These are phyloP conservation scores for Pilasporangium apinafurcum DNA, from an alignment of 352 stramenopile species.

Conservation along the genomic window DNA sequence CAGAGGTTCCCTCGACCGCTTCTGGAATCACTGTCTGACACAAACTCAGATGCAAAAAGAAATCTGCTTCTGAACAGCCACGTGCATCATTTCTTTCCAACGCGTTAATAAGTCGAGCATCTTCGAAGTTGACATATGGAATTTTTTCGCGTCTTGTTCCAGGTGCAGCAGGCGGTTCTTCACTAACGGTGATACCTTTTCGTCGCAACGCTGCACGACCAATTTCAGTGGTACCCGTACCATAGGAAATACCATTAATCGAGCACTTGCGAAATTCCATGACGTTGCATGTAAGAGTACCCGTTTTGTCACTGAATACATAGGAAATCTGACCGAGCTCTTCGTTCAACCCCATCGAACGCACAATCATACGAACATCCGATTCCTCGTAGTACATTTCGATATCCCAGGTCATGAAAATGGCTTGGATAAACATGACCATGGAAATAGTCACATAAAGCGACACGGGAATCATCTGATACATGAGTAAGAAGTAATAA, in stretches of 20 bases:
- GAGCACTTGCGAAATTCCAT: slow-evolving; percentile 96
- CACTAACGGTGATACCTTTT: slow-evolving; percentile 50
- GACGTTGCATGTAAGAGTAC: slow-evolving; percentile 91
- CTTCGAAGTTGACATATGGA: slow-evolving; percentile 80
- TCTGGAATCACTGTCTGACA: slow-evolving; percentile 80
- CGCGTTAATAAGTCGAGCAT: slow-evolving; percentile 36
- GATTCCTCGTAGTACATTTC: slow-evolving; percentile 91
- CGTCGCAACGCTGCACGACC: slow-evolving; percentile 55
- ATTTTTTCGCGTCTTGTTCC: slow-evolving; percentile 21
- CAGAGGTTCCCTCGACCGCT: slow-evolving; percentile 28
- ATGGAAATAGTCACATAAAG: slow-evolving; percentile 97
- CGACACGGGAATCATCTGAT: slow-evolving; percentile 96
- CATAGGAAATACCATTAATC: slow-evolving; percentile 90
- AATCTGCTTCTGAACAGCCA: slow-evolving; percentile 46
- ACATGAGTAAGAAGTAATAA: slow-evolving; percentile 94
- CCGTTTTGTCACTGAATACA: slow-evolving; percentile 92
- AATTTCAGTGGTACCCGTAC: slow-evolving; percentile 82
- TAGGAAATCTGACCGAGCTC: slow-evolving; percentile 90
- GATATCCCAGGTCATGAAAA: slow-evolving; percentile 91
- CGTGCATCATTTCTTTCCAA: slow-evolving; percentile 28
- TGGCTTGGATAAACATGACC: slow-evolving; percentile 92
- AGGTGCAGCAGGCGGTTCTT: slow-evolving; percentile 19
- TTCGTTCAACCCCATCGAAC: slow-evolving; percentile 84
- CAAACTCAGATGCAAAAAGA: slow-evolving; percentile 82
- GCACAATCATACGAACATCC: slow-evolving; percentile 84